Evolutionary conservation across 1,284 basidiomycete species (phyloP).

Genomic region (Xanthoconium separans): DNA sequence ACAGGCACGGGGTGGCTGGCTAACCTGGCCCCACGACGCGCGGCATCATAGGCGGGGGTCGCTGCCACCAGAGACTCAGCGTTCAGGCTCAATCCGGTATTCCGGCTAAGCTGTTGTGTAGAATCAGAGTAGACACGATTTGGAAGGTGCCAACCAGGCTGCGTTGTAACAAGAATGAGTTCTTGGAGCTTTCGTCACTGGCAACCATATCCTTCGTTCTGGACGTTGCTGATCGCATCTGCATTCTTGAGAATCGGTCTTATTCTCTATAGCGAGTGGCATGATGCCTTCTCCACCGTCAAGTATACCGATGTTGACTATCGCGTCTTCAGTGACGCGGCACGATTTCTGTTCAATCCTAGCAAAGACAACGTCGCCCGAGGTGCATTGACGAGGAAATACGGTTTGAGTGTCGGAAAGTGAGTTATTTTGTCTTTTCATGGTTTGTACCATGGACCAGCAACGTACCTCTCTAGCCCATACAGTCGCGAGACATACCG

Average conservation of each 20-base stretch:
- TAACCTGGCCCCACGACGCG: no score
- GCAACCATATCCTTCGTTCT: conserved; percentile 43
- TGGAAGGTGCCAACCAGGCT: conserved; percentile 47
- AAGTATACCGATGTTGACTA: conserved; percentile 99
- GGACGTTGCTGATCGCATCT: conserved; percentile 53
- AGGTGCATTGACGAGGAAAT: conserved; percentile 52
- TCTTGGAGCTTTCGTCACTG: not conserved
- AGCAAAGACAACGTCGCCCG: conserved; percentile 50
- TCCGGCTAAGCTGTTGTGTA: no score
- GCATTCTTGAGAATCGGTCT: conserved; percentile 63
- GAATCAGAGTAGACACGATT: no score
- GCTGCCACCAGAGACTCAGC: no score
- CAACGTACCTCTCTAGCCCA: conserved; percentile 55
- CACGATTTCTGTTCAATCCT: conserved; percentile 62
- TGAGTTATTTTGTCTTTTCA: conserved; percentile 38
- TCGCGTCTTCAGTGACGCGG: conserved; percentile 91
- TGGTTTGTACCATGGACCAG: conserved; percentile 8
- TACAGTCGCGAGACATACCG: conserved; percentile 94
- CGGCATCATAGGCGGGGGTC: no score
- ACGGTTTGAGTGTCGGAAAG: conserved; percentile 59
- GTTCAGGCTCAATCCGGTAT: no score
- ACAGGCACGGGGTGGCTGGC: no score
- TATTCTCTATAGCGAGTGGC: conserved; percentile 86
- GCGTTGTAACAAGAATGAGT: no score
- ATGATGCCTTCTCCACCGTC: conserved; percentile 77